phyloP scores from a whole-genome alignment of 306 rosid genomes.

The Vigna trinervia region DNA sequence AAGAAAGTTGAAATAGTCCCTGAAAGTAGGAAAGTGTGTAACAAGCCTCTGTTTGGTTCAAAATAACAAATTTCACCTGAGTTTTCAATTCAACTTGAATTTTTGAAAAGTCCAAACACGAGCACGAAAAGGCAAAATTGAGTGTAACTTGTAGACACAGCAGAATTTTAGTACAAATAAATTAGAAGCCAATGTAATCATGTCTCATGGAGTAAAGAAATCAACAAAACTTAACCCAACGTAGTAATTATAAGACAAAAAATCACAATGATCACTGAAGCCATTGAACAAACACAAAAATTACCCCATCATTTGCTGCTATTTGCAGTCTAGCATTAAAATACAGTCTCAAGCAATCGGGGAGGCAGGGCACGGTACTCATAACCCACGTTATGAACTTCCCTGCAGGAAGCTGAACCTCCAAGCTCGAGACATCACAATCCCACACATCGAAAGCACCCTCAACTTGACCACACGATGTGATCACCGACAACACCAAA shows the following conservation, averaged over 20 bases:
- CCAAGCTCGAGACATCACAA: constrained; percentile 60
- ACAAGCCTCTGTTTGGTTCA: not conserved
- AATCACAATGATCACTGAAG: constrained; percentile 6
- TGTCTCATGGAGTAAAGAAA: not conserved
- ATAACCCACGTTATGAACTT: constrained; percentile 78
- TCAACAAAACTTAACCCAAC: constrained; percentile 10
- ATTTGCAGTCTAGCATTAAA: constrained; percentile 64
- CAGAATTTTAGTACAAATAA: too few species aligned
- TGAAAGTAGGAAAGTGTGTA: not conserved
- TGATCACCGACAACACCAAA: constrained; percentile 63
- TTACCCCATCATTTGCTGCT: constrained; percentile 58
- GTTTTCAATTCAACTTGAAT: not conserved
- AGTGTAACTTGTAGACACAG: too few species aligned
- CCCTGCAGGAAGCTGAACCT: constrained; percentile 68
- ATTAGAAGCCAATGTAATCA: not conserved
- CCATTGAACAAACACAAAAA: constrained; percentile 30
- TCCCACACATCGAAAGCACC: constrained; percentile 64
- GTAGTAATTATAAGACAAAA: not conserved
- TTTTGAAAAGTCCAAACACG: not conserved
- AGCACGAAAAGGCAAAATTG: not conserved
- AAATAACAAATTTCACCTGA: not conserved
- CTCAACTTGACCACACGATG: constrained; percentile 58
- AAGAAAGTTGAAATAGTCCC: not conserved
- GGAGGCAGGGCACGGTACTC: constrained; percentile 69
- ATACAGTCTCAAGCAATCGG: constrained; percentile 69